Evolutionary conservation across 31 red algal genomes (phyloP), one percentile per base, ranked within the genome.

Genomic region (Odonthalia washingtoniensis): DNA sequence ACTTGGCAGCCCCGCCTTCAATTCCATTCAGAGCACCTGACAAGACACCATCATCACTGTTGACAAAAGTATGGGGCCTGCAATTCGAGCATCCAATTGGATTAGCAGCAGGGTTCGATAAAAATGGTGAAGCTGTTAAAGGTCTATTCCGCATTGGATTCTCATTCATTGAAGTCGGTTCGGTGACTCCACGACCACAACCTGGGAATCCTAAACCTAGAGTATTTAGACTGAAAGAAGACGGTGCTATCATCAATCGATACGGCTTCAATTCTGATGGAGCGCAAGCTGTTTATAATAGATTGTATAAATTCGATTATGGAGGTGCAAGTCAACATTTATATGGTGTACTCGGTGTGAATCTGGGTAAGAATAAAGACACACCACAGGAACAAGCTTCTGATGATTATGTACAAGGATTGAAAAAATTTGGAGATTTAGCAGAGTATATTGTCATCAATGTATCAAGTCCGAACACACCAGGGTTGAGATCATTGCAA

Each of bases 401-500:
- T 4, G 49, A 80, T 17, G 97, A 99, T 68, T 99, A 99, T 65
- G 33, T 88, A 30, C 72, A 75, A 16, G 92, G 64, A 21, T 40
- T 98, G 40, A 31, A 45, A 38, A 61, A 46, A 28, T 87, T 96
- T 39, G 87, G 88, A 34, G 82, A 89, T 70, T 44, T 90, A 49
- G 94, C 90, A 26, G 97, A 99, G 63, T 99, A 99, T 80, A 70
- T 99, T 44, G 94, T 96, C 2, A 81, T 99, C 83, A 99, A 99
- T 86, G 91, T 99, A 41, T 91, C 86, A 39, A 94, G 91, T 36
- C 97, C 97, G n/a, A 99, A 99, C 80, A 99, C 97, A 44, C 97
- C 97, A 16, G 95, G 92, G 5, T 78, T 90, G 41, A 85, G 86
- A 4, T 52, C 45, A 2, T 64, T 89, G 85, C 92, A 93, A 74